Base-by-base conservation (phyloP, 2,329 filamentous ascomycete species). In the Lojkania enalia region DNA sequence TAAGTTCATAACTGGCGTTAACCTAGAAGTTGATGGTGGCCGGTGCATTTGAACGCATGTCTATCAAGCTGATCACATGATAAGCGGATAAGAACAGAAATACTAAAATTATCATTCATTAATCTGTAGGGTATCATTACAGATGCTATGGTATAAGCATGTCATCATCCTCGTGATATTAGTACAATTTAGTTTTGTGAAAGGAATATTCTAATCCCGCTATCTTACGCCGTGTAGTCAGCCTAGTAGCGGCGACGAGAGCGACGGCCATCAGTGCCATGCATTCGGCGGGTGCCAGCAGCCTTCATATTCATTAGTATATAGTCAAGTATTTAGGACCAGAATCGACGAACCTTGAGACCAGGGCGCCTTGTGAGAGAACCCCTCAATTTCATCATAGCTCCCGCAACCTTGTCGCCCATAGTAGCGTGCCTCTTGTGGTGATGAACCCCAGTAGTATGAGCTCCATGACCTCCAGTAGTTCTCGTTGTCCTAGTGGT, bases 331-430 rank as follows among this genome's bases (percentile, higher is more conserved):
- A 13, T 29, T 37, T 16, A 3, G 2, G 5, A 40, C 37, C 4
- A 12, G 7, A 14, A 14, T 13, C 40, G 35, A 51, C 61, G 55
- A 62, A 83, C 82, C 83, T 91, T 91, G 54, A 86, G 72, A 18
- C 84, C 88, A 2, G 87, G 85, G 30, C 83, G 77, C 36, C 81
- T 71, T 1, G 85, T 90, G 45, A 92, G 64, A 42, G 75, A 81
- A 5, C 88, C 88, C 69, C 83, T 84, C 52, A 92, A 70, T 74
- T 81, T 88, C 73, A 88, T 77, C 67, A 92, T 74, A 0, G 87
- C 87, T 14, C 88, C 88, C 38, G 80, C 84, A 57, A 92, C 78
- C 71, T 91, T 92, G 73, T 92, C 88, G 35, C 85, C 85, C 54
- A 91, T 74, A 29, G 78, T 81, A 2, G 82, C 78, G 59, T 84